phyloP scores from a whole-genome alignment of 2,329 filamentous ascomycete genomes.

The Metarhizium guizhouense region DNA sequence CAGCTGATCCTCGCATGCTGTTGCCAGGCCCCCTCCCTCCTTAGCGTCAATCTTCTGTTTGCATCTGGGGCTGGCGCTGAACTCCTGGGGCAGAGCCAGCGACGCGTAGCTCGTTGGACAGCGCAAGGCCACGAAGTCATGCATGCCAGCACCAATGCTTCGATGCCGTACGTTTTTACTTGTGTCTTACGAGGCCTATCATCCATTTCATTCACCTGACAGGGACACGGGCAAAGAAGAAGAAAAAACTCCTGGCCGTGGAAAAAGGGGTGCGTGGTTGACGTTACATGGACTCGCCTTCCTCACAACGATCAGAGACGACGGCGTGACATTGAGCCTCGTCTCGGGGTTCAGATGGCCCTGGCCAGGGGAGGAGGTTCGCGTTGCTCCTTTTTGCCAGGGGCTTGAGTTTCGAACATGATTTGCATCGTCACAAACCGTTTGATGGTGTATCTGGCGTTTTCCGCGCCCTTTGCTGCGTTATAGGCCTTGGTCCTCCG shows the following conservation, averaged over 20 bases:
- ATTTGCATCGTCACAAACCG: conserved; percentile 1
- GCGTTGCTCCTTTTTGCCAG: background rate
- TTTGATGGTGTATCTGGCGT: background rate
- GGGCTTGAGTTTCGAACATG: conserved; percentile 4
- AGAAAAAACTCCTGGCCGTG: background rate
- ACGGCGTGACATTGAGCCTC: conserved; percentile 1
- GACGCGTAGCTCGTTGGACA: conserved; percentile 8
- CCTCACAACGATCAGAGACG: background rate
- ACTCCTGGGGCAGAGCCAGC: background rate
- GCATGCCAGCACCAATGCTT: conserved; percentile 16
- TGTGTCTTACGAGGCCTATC: conserved; percentile 1
- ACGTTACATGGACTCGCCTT: background rate
- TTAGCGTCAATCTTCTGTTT: background rate
- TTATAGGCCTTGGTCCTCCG: background rate
- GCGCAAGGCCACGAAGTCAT: conserved; percentile 20
- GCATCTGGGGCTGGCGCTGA: background rate
- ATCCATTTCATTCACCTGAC: background rate
- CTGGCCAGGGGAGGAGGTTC: background rate
- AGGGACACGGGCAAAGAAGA: background rate
- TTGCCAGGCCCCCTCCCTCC: background rate
- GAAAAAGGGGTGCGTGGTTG: background rate
- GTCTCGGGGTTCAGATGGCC: background rate
- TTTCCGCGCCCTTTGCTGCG: background rate
- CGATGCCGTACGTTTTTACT: conserved; percentile 3
- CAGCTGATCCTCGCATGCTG: conserved; percentile 1